Evolutionary conservation across 108 stramenopile species (phyloP).

Genomic region (Cyclotella atomus): DNA sequence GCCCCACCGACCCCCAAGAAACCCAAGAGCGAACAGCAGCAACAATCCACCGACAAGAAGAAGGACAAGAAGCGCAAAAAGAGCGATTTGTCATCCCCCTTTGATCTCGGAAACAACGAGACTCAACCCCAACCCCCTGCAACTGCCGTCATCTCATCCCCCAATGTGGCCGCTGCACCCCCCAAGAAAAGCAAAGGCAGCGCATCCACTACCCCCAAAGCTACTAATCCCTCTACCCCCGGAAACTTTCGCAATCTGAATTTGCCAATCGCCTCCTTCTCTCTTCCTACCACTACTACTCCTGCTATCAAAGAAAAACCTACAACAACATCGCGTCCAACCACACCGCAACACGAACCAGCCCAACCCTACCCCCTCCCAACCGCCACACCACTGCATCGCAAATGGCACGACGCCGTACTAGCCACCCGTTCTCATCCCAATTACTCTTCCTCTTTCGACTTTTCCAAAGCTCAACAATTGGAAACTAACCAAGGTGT

Average conservation of each 20-base stretch:
- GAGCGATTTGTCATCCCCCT: conserved; percentile 31
- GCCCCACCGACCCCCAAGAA: conserved; percentile 16
- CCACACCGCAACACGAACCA: conserved; percentile 27
- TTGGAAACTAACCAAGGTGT: conserved; percentile 40
- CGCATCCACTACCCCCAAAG: conserved; percentile 23
- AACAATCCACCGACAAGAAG: conserved; percentile 25
- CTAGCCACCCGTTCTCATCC: conserved; percentile 59
- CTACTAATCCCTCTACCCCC: conserved; percentile 5
- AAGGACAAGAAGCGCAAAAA: conserved; percentile 55
- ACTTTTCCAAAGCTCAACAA: conserved; percentile 62
- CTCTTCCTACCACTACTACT: conserved; percentile 38
- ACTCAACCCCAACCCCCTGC: conserved; percentile 19
- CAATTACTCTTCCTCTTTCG: conserved; percentile 54
- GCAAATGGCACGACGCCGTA: conserved; percentile 71
- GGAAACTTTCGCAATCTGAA: conserved; percentile 54
- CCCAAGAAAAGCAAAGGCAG: conserved; percentile 41
- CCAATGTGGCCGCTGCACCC: conserved; percentile 25
- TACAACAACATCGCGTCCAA: conserved; percentile 23
- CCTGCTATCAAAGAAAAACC: conserved; percentile 1
- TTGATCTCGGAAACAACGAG: conserved; percentile 42
- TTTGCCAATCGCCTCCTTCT: conserved; percentile 81
- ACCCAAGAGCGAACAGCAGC: conserved; percentile 15
- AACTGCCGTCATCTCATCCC: conserved; percentile 1
- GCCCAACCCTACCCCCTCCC: conserved; percentile 52
- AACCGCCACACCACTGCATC: conserved; percentile 60